Conservation (phyloP, 176 grass and related monocot genomes). For the Hsuehochloa calcarea region DNA sequence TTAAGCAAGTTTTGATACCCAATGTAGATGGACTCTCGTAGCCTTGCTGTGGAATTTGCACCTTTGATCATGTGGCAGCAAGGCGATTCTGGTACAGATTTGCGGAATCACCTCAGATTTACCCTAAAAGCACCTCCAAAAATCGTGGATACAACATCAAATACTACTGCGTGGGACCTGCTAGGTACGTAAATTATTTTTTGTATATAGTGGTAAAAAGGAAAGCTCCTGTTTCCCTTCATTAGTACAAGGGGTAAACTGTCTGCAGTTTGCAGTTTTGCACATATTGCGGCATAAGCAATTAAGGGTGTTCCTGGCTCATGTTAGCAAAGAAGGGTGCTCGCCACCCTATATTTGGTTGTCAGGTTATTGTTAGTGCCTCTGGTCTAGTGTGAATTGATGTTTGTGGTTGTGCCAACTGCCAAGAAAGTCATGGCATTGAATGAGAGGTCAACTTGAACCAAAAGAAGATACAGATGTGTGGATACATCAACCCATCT, state of each 20-base stretch:
- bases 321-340: slow-evolving; percentile 4
- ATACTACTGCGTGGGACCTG: slow-evolving; percentile 50
- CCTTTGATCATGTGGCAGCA: slow-evolving; percentile 89
- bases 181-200: slow-evolving; percentile 46
- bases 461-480: slow-evolving; percentile 5
- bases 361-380: not conserved
- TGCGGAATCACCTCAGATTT: slow-evolving; percentile 65
- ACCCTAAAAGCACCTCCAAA: slow-evolving; percentile 60
- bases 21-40: slow-evolving; percentile 90
- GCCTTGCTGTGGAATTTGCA: slow-evolving; percentile 85
- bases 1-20: not conserved
- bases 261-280: not conserved
- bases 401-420: not conserved
- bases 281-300: not conserved
- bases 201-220: not conserved
- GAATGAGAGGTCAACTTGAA: not conserved
- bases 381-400: slow-evolving; percentile 11
- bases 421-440: not conserved
- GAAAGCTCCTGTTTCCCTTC: not conserved
- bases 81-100: slow-evolving; percentile 78
- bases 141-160: slow-evolving; percentile 61
- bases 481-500: not conserved
- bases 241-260: not conserved
- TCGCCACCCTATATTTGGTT: not conserved
- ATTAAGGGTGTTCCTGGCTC: not conserved